phyloP scores from a whole-genome alignment of 1,284 basidiomycete species.

The Lentinula novae-zelandiae region DNA sequence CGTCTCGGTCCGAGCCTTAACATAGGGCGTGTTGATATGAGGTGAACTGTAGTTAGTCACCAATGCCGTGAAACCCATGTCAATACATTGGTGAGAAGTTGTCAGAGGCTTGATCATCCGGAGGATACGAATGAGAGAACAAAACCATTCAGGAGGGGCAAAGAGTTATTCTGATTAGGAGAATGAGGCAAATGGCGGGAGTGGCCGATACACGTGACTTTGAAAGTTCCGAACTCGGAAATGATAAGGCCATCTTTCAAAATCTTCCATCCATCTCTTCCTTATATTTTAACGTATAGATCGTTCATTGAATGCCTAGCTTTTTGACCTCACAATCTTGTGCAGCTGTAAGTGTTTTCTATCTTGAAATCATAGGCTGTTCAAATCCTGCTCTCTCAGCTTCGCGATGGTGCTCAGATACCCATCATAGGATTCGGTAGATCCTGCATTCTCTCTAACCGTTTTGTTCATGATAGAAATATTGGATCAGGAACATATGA shows the following conservation, averaged over 20 bases:
- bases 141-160: background rate
- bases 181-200: too few relatives aligned
- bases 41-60: too few relatives aligned
- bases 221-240: too few relatives aligned
- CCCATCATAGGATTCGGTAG: slow-evolving; percentile 65
- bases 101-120: background rate
- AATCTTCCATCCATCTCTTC: background rate
- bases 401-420: slow-evolving; percentile 60
- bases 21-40: background rate
- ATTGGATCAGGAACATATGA: slow-evolving; percentile 57
- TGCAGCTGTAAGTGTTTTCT: background rate
- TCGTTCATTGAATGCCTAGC: background rate
- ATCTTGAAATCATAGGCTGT: too few relatives aligned
- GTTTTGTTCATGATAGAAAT: slow-evolving; percentile 7
- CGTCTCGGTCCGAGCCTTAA: background rate
- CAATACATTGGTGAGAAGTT: background rate
- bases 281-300: background rate
- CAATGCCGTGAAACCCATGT: background rate
- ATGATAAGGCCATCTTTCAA: background rate
- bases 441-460: slow-evolving; percentile 8
- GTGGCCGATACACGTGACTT: too few relatives aligned
- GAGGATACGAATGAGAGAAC: background rate
- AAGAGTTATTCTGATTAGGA: background rate
- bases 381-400: slow-evolving; percentile 27
- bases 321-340: background rate